Evolutionary conservation across 73 alveolate species (phyloP), one percentile per base, ranked within the genome.

Genomic region (Blepharisma stoltei): DNA sequence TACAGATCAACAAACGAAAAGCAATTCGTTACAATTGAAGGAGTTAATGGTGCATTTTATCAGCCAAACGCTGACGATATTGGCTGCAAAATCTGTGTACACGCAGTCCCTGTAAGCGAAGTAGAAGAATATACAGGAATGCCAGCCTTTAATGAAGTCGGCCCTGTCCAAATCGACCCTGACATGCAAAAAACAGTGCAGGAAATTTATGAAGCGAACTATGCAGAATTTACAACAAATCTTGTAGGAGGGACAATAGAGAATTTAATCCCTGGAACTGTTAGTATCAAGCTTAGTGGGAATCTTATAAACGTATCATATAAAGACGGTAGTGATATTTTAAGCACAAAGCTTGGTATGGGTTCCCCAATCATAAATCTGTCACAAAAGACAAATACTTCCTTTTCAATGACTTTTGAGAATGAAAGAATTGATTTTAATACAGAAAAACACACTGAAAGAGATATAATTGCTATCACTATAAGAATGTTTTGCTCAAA

Each of bases 91-190:
- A 84, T 88, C 7, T 67, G 85, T 50, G 92, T 88, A 4, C 90
- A 88, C 68, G 95, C 95, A 5, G 76, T 84, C 48, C 95, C 95
- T 6, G 90, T 81, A 1, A 83, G 88, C 54, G 95, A 86, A 32
- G 85, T 84, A 5, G 88, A 88, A 43, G 95, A 88, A 46, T 88
- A 84, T 67, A 38, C 67, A 80, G 95, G 95, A 38, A 88, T 88
- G 95, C 95, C 95, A 1, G 70, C 84, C 68, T 88, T 83, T 75
- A 83, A 87, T 7, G 95, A 88, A 80, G 85, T 80, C 27, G 95
- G 95, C 4, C 95, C 95, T 11, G 21, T 88, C 25, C 54, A 43
- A n/a, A 20, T 83, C 50, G 91, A 87, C 49, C 84, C 73, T 20
- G 67, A 87, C 8, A 66, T 87, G 6, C 81, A 37, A 9, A 53